Percentiles rank a stretch among this genome's conserved stretches.
phyloP scores from a whole-genome alignment of 345 rosid species.

The Syzygium aromaticum region DNA sequence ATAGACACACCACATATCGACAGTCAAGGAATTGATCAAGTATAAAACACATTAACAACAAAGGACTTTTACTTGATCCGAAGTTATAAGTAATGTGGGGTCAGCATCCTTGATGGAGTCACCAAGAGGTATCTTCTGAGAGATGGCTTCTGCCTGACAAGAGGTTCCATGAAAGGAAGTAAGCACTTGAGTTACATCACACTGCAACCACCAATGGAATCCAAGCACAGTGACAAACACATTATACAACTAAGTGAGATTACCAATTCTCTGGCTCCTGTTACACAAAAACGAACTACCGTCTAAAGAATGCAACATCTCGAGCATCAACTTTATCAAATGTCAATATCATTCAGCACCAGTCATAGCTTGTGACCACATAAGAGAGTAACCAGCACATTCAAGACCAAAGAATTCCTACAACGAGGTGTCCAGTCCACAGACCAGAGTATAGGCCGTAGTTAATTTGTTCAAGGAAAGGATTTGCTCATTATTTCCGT shows the following conservation, averaged over 20 bases:
- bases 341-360: not conserved
- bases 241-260: not conserved
- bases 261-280: not conserved
- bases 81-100: constrained; percentile 55
- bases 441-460: not conserved
- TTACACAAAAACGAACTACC: not conserved
- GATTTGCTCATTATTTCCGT: not conserved
- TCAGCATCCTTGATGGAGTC: constrained; percentile 40
- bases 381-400: not conserved
- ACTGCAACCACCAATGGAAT: not conserved
- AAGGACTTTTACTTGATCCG: constrained; percentile 61
- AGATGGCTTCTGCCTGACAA: constrained; percentile 81
- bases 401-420: not conserved
- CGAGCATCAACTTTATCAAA: not conserved
- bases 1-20: not conserved
- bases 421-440: not conserved
- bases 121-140: constrained; percentile 38
- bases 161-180: constrained; percentile 16
- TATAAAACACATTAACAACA: not conserved
- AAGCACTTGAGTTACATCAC: constrained; percentile 9
- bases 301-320: not conserved
- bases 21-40: not conserved
- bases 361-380: not conserved
- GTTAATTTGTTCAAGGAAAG: not conserved
- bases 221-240: not conserved